These are phyloP conservation scores for Dioscorea alata DNA, from an alignment of 106 monocot species.

Conservation along the genomic window DNA sequence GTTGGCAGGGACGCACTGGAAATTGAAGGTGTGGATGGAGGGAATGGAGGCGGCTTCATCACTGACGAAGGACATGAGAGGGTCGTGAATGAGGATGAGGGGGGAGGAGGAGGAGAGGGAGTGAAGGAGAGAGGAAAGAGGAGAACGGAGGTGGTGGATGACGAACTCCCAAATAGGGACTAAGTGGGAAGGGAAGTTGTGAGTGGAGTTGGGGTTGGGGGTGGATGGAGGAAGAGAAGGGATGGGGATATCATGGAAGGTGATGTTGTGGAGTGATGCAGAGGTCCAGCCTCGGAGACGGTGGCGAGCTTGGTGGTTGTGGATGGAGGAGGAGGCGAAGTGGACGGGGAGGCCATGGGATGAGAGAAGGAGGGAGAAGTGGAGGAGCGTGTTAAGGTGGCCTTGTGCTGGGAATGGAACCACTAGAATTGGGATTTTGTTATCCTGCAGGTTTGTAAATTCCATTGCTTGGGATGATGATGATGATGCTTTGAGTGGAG, in stretches of 20 bases:
- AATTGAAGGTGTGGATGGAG: slow-evolving; percentile 29
- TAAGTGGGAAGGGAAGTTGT: slow-evolving; percentile 41
- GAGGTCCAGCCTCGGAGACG: slow-evolving; percentile 26
- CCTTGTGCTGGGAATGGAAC: slow-evolving; percentile 60
- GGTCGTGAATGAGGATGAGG: slow-evolving; percentile 46
- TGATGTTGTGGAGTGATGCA: slow-evolving; percentile 1
- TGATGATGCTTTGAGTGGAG: background rate
- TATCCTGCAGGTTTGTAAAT: no score
- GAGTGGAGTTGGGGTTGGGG: slow-evolving; percentile 20
- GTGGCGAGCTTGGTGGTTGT: slow-evolving; percentile 42
- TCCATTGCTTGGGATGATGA: no score
- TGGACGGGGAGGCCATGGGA: slow-evolving; percentile 24
- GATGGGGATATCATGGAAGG: slow-evolving; percentile 37
- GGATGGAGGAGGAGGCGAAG: slow-evolving; percentile 41
- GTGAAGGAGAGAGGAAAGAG: slow-evolving; percentile 21
- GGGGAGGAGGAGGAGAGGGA: slow-evolving; percentile 29
- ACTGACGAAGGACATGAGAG: slow-evolving; percentile 40
- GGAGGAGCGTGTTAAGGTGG: slow-evolving; percentile 64
- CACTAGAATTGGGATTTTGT: slow-evolving; percentile 4
- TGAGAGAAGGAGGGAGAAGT: slow-evolving; percentile 30
- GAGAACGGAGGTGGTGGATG: slow-evolving; percentile 7
- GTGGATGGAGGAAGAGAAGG: slow-evolving; percentile 21
- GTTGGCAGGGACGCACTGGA: slow-evolving; percentile 33
- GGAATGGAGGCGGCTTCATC: background rate
- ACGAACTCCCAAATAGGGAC: slow-evolving; percentile 30